Base-by-base conservation (phyloP, 768 basidiomycete genomes). In the Suillus alpinus region DNA sequence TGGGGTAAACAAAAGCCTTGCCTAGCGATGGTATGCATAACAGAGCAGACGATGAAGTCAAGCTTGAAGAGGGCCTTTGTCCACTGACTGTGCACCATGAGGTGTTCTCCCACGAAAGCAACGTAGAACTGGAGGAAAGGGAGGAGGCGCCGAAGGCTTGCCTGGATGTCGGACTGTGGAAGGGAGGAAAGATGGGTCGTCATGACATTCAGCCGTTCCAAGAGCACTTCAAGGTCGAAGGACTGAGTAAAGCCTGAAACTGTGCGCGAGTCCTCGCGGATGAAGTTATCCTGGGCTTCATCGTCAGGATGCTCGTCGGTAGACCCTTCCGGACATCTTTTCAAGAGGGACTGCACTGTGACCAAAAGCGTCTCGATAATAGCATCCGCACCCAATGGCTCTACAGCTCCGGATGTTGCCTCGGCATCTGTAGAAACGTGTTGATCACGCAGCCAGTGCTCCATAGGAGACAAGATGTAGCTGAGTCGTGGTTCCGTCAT, bases 1-100 rank as follows among this genome's bases (percentile, higher is more conserved):
- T 85, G 83, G 1, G 97, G 95, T 67, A 89, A 86, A 75, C 97
- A 99, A 77, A 98, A 98, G 4, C 97, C 97, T 71, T 96, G 84
- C 46, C 83, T 85, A 4, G 90, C 86, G 7, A 98, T 75, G 12
- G 86, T 86, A 44, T 83, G 81, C 66, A 94, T 78, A 32, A 92
- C 78, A 20, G 88, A 86, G 68, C 86, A 88, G 36, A 95, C 73
- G 44, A 96, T 81, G 69, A 87, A 89, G 65, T 85, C 80, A 61
- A 98, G 79, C 74, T 98, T 98, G 82, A 95, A 90, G 18, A 92
- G 73, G 13, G 91, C 76, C 69, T 88, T 86, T 18, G 85, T 86
- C 87, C 91, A 94, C 44, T 80, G 76, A 26, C 79, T 77, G 56
- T 86, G 84, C 12, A 75, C 72, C 2, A 73, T 65, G n/a, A 96